Base-by-base conservation (phyloP, 1,284 basidiomycete species). In the Trichosporon faecale region DNA sequence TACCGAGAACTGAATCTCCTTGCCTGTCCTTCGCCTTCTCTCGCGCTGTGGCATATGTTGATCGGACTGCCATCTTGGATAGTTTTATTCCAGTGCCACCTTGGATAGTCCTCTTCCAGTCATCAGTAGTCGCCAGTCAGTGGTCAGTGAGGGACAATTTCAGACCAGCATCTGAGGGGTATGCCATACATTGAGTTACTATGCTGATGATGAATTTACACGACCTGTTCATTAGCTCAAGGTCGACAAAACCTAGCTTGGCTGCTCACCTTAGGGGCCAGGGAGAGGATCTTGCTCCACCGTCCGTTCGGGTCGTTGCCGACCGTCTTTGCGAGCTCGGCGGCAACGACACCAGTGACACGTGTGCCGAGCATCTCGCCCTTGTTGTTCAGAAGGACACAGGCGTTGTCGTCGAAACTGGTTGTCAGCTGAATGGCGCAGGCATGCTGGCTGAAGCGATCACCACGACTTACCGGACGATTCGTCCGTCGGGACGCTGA, bases 361-460 rank as follows among this genome's bases (percentile, higher is more conserved):
- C 96, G 89, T 70, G 95, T 97, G 7, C 95, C 96, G 72, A 98
- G 82, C 90, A 98, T 94, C 84, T 99, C 96, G 76, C 91, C 89
- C 85, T 98, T 98, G 86, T 94, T 94, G 85, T 99, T 99, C 72
- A 99, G 84, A 33, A 99, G 85, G 1, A 99, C 95, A 37, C 91
- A 95, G 0, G 97, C 97, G 80, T 98, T 98, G 87, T 99, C 97
- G 84, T 99, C 97, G 84, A 99, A 99, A 65, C 93, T 88, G 77
- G 52, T 1, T 0, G 64, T 65, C n/a, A 70, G 69, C 33, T 37
- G 1, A 2, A 6, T 16, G 21, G 21, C 3, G 31, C 16, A 31
- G 16, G 44, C 12, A 9, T 11, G n/a, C 61, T 33, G 31, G 21
- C n/a, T 2, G 37, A 18, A 14, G 23, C 27, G n/a, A 44, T 40